These are phyloP conservation scores for Sambucus nigra DNA, from an alignment of 129 eudicot genomes.

Conservation along the genomic window DNA sequence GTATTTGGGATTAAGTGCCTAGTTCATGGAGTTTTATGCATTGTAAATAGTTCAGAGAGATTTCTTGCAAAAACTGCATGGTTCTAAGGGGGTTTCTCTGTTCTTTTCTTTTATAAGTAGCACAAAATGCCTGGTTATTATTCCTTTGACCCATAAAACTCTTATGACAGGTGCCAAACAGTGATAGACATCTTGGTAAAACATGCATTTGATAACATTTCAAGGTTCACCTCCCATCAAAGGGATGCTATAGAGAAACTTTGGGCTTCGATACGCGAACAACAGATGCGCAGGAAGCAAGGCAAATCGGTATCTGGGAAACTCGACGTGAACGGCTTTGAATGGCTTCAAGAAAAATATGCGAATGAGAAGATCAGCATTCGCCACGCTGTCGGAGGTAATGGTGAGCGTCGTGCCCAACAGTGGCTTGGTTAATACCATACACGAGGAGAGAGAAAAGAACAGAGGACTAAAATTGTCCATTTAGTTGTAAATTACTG, in stretches of 20 bases:
- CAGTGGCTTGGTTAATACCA: slow-evolving; percentile 99
- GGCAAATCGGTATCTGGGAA: slow-evolving; percentile 92
- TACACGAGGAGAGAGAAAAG: too few species aligned
- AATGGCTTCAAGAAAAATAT: slow-evolving; percentile 78
- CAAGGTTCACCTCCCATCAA: slow-evolving; percentile 60
- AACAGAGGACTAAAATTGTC: too few species aligned
- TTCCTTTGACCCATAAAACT: not conserved
- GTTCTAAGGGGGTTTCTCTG: too few species aligned
- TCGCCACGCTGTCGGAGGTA: slow-evolving; percentile 76
- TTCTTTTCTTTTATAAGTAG: too few species aligned
- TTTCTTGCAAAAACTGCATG: too few species aligned
- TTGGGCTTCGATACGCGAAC: slow-evolving; percentile 85
- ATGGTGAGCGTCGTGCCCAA: slow-evolving; percentile 58
- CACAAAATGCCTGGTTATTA: not conserved
- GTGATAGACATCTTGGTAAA: slow-evolving; percentile 85
- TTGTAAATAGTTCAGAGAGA: too few species aligned
- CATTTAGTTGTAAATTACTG: too few species aligned
- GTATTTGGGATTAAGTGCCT: too few species aligned
- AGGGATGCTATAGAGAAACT: slow-evolving; percentile 80
- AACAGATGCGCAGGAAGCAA: slow-evolving; percentile 77
- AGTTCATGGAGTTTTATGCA: too few species aligned
- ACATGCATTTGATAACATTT: slow-evolving; percentile 79
- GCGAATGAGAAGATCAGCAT: slow-evolving; percentile 88
- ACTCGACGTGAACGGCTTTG: slow-evolving; percentile 89
- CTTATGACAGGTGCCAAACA: slow-evolving; percentile 81